Conservation (phyloP, 1,284 basidiomycete species). For the Mycena citricolor region DNA sequence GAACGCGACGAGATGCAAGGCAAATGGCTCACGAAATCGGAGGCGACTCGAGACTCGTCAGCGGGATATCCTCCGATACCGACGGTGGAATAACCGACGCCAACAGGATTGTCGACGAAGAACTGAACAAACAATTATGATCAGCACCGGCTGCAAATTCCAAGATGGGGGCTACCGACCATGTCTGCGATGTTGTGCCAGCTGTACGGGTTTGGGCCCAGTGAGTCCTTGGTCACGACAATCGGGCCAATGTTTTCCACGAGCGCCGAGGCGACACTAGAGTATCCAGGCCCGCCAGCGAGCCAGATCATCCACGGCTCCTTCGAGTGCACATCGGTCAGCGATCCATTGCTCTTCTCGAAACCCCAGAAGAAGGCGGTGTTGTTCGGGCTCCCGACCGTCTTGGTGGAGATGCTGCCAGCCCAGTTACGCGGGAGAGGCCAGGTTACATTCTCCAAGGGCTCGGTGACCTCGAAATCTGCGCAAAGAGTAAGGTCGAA, state of each 20-base stretch:
- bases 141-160: neutral
- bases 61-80: slow-evolving; percentile 55
- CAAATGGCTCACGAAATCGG: slow-evolving; percentile 65
- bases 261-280: slow-evolving; percentile 61
- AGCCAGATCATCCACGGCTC: slow-evolving; percentile 73
- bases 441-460: slow-evolving; percentile 65
- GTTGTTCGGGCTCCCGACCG: slow-evolving; percentile 61
- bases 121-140: too few species aligned
- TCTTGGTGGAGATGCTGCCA: slow-evolving; percentile 64
- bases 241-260: slow-evolving; percentile 72
- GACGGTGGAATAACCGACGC: slow-evolving; percentile 54
- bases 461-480: slow-evolving; percentile 55
- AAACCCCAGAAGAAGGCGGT: slow-evolving; percentile 74
- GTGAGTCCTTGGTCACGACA: slow-evolving; percentile 47
- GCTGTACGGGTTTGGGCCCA: slow-evolving; percentile 50
- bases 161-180: neutral
- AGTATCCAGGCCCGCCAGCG: slow-evolving; percentile 74
- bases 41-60: slow-evolving; percentile 64
- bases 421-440: slow-evolving; percentile 56
- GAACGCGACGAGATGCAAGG: neutral
- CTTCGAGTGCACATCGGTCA: slow-evolving; percentile 39
- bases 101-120: slow-evolving; percentile 15
- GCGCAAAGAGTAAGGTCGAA: slow-evolving; percentile 22
- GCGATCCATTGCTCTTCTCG: slow-evolving; percentile 58
- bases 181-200: slow-evolving; percentile 67